These are phyloP conservation scores for Boletus barrowsii DNA, from an alignment of 768 basidiomycete genomes.

Conservation along the genomic window DNA sequence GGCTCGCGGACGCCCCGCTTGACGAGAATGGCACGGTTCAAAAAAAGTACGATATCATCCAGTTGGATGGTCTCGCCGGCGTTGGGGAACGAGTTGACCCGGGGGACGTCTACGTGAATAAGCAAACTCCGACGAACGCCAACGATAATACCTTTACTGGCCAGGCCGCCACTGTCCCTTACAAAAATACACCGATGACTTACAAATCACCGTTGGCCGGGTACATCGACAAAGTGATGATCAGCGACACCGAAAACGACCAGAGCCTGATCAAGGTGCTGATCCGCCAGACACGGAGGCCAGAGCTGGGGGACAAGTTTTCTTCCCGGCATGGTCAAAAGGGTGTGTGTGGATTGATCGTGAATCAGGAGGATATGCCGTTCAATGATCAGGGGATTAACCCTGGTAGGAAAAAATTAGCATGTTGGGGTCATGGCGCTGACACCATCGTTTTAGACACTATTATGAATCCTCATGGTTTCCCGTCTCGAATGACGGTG, in stretches of 20 bases:
- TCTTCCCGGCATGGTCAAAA: slow-evolving; percentile 98
- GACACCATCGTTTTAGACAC: slow-evolving; percentile 58
- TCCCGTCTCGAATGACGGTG: slow-evolving; percentile 98
- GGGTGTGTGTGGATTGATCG: slow-evolving; percentile 97
- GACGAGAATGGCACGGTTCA: slow-evolving; percentile 77
- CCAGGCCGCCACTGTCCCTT: slow-evolving; percentile 77
- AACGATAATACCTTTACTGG: slow-evolving; percentile 87
- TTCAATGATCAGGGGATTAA: slow-evolving; percentile 97
- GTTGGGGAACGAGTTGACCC: slow-evolving; percentile 94
- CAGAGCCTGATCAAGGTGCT: slow-evolving; percentile 96
- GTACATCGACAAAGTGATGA: slow-evolving; percentile 96
- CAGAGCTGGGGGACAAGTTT: slow-evolving; percentile 98
- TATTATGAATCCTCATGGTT: slow-evolving; percentile 99
- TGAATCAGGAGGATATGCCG: slow-evolving; percentile 98
- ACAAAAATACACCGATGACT: slow-evolving; percentile 87
- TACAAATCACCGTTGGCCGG: slow-evolving; percentile 95
- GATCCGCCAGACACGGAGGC: slow-evolving; percentile 93
- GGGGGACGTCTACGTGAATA: slow-evolving; percentile 93
- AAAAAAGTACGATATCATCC: slow-evolving; percentile 88
- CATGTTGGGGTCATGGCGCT: slow-evolving; percentile 9
- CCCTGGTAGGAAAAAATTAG: slow-evolving; percentile 58
- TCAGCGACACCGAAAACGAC: slow-evolving; percentile 95
- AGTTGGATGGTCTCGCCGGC: slow-evolving; percentile 89
- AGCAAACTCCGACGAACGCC: slow-evolving; percentile 94
- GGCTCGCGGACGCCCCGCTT: slow-evolving; percentile 86